Conservation (phyloP, 2,329 filamentous ascomycete genomes). For the Diplodia corticola region DNA sequence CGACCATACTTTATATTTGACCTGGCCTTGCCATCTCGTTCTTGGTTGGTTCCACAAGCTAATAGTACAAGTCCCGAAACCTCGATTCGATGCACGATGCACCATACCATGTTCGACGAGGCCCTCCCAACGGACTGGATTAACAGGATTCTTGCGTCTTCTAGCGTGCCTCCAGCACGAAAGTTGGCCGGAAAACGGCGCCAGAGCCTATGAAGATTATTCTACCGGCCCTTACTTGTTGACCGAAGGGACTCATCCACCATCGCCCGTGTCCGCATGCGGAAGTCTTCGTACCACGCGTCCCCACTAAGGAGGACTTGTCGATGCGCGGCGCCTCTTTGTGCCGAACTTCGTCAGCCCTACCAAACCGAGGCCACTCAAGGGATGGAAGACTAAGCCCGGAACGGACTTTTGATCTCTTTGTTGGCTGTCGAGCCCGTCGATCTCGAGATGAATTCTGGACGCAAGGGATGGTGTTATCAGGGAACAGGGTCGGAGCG, state of each 20-base stretch:
- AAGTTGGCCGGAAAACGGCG: background rate
- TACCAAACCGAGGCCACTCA: background rate
- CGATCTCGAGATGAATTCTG: background rate
- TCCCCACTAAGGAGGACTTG: background rate
- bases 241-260: background rate
- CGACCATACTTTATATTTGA: too few relatives aligned
- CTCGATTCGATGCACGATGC: too few relatives aligned
- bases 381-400: background rate
- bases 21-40: too few relatives aligned
- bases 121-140: too few relatives aligned
- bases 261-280: background rate
- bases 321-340: background rate
- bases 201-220: background rate
- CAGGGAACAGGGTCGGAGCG: background rate
- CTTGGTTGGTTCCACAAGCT: too few relatives aligned
- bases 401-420: background rate
- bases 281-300: background rate
- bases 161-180: background rate
- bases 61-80: too few relatives aligned
- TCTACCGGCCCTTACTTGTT: slow-evolving; percentile 22
- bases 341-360: background rate
- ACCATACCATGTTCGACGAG: too few relatives aligned
- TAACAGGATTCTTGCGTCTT: too few relatives aligned
- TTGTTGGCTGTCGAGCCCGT: background rate
- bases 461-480: background rate